These are phyloP conservation scores for Moringa oleifera DNA, from an alignment of 345 rosid genomes.

Conservation along the genomic window DNA sequence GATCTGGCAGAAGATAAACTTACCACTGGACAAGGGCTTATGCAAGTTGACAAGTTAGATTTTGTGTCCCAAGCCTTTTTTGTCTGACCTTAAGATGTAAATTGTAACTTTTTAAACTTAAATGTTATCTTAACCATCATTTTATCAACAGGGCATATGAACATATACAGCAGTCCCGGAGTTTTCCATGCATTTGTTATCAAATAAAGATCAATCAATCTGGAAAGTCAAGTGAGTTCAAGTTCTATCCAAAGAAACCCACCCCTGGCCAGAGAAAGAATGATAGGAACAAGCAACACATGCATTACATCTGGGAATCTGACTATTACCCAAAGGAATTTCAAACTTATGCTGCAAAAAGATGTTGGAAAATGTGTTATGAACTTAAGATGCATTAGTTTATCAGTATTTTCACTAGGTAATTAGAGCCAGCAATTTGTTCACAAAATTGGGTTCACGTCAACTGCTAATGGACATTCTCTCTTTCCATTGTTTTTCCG, in stretches of 20 bases:
- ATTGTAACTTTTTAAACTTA: constrained; percentile 19
- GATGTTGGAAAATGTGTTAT: not conserved
- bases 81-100: not conserved
- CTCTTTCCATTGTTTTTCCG: not conserved
- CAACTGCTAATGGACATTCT: not conserved
- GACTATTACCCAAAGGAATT: not conserved
- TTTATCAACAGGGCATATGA: constrained; percentile 70
- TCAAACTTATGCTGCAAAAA: not conserved
- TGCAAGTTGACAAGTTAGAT: constrained; percentile 91
- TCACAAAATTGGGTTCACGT: not conserved
- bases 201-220: constrained; percentile 67
- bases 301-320: not conserved
- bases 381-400: not conserved
- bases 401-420: not conserved
- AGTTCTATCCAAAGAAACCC: not conserved
- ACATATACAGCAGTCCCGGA: constrained; percentile 50
- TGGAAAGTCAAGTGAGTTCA: constrained; percentile 73
- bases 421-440: not conserved
- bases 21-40: constrained; percentile 91
- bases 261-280: not conserved
- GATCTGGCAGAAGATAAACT: constrained; percentile 74
- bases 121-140: constrained; percentile 16
- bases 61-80: constrained; percentile 14
- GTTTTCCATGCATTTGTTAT: constrained; percentile 59
- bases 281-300: not conserved